These are phyloP conservation scores for Elaeagnus macrophylla DNA, from an alignment of 306 rosid genomes.

Conservation along the genomic window DNA sequence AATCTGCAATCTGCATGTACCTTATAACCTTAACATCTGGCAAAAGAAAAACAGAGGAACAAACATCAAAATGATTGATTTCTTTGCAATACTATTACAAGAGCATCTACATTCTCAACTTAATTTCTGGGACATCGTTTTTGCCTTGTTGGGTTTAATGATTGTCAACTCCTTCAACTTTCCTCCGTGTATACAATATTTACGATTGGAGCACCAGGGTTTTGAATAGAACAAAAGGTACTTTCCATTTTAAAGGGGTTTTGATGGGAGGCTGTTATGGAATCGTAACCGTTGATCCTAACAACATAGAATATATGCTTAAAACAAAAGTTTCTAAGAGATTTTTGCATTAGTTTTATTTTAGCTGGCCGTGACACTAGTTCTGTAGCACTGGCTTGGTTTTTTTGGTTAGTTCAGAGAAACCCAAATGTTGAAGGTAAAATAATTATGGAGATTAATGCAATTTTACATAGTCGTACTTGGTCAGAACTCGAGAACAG, in stretches of 20 bases:
- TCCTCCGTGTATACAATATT: conserved; percentile 11
- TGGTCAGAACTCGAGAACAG: too few species aligned
- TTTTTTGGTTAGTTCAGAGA: conserved; percentile 35
- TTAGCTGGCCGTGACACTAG: conserved; percentile 47
- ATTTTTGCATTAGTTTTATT: conserved; percentile 34
- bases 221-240: conserved; percentile 34
- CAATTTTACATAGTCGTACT: conserved; percentile 9
- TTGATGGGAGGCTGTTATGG: conserved; percentile 27
- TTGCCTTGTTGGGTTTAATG: conserved; percentile 21
- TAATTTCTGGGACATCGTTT: conserved; percentile 15
- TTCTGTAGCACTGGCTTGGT: conserved; percentile 44
- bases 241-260: conserved; percentile 31
- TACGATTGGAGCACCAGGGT: conserved; percentile 32
- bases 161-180: conserved; percentile 20
- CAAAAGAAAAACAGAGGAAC: background rate
- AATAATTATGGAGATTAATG: conserved; percentile 20
- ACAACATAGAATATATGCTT: conserved; percentile 37
- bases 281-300: conserved; percentile 27
- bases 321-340: conserved; percentile 28
- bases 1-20: too few species aligned
- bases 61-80: background rate
- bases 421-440: conserved; percentile 20
- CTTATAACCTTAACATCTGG: too few species aligned
- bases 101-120: conserved; percentile 4
- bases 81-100: conserved; percentile 6